Conservation (phyloP, 176 grass and related monocot genomes). For the Aegilops sharonensis region DNA sequence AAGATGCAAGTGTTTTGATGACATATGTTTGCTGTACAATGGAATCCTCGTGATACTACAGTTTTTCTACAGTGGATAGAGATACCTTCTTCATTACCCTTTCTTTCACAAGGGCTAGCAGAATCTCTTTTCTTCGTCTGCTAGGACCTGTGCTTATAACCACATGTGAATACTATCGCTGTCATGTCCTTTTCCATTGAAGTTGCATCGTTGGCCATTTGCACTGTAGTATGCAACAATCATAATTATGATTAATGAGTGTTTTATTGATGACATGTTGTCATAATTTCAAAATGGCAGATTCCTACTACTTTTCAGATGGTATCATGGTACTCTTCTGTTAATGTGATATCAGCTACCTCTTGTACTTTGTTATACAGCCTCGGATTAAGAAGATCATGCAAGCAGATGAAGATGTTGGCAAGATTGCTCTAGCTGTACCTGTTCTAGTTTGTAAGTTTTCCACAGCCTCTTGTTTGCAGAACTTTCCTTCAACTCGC, state of each 20-base stretch:
- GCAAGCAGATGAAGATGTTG: constrained; percentile 97
- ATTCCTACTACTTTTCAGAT: background rate
- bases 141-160: constrained; percentile 5
- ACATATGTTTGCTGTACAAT: background rate
- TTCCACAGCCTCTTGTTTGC: background rate
- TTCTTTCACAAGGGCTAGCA: constrained; percentile 10
- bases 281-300: background rate
- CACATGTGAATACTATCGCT: background rate
- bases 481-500: background rate
- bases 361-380: constrained; percentile 37
- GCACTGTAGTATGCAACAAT: background rate
- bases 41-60: background rate
- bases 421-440: constrained; percentile 91
- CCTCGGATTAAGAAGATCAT: constrained; percentile 98
- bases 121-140: constrained; percentile 2
- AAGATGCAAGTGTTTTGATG: constrained; percentile 3
- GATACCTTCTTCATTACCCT: background rate
- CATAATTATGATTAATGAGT: background rate
- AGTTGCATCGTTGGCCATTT: background rate
- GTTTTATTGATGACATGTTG: background rate
- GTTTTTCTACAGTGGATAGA: background rate
- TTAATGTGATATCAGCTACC: constrained; percentile 21
- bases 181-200: background rate
- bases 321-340: background rate
- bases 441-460: constrained; percentile 99